A percentile compares a stretch with the other conserved stretches of the same genome.
Conservation (phyloP, 129 eudicot genomes). For the Lonicera japonica region DNA sequence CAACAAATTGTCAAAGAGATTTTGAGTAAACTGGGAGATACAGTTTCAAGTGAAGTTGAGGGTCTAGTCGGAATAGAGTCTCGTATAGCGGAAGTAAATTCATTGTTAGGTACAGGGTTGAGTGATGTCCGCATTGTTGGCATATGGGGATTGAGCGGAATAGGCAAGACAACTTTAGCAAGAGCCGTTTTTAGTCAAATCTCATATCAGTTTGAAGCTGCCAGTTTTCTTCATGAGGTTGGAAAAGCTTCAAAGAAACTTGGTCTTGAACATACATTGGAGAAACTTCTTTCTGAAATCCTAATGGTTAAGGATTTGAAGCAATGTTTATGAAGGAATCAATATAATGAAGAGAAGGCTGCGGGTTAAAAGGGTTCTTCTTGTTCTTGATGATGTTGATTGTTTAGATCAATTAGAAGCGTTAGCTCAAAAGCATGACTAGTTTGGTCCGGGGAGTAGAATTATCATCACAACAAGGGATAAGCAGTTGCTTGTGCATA, state of each 20-base stretch:
- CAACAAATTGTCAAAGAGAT: neutral
- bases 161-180: too few species aligned
- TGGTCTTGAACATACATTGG: neutral
- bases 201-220: conserved; percentile 9
- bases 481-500: conserved; percentile 4
- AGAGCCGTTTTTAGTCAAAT: too few species aligned
- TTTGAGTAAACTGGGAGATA: neutral
- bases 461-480: too few species aligned
- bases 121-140: too few species aligned
- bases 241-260: neutral
- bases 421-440: conserved; percentile 1
- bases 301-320: neutral
- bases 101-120: too few species aligned
- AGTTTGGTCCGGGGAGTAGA: conserved; percentile 16
- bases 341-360: neutral
- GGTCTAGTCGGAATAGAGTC: conserved; percentile 6
- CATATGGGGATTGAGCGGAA: too few species aligned
- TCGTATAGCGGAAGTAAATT: too few species aligned
- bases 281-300: neutral
- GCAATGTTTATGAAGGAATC: neutral
- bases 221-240: conserved; percentile 9
- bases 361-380: conserved; percentile 2
- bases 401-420: too few species aligned
- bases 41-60: neutral
- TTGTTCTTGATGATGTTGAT: conserved; percentile 15